Conservation (phyloP, 371 early-diverging fungal genomes). For the Haplosporangium sp. region DNA sequence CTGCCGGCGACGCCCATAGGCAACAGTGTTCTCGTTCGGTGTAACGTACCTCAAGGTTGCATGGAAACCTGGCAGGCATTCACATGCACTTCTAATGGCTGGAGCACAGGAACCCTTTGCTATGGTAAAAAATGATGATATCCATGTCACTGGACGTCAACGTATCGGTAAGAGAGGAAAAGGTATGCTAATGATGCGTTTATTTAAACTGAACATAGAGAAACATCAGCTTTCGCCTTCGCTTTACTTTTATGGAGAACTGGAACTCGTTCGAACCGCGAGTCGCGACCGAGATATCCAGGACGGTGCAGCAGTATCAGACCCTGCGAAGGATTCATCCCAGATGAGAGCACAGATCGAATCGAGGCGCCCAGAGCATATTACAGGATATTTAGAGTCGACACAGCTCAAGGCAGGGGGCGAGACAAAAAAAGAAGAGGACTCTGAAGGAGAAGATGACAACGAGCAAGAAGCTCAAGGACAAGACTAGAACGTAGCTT, state of each 20-base stretch:
- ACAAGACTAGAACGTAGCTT: background rate
- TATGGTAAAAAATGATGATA: slow-evolving; percentile 29
- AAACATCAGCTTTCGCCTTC: slow-evolving; percentile 23
- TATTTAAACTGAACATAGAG: slow-evolving; percentile 4
- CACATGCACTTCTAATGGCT: slow-evolving; percentile 17
- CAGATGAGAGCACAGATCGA: slow-evolving; percentile 16
- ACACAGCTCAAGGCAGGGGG: background rate
- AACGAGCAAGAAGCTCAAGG: background rate
- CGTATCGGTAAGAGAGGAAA: background rate
- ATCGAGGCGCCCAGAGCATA: slow-evolving; percentile 25
- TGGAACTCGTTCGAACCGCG: slow-evolving; percentile 21
- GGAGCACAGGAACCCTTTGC: slow-evolving; percentile 29
- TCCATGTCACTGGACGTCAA: background rate
- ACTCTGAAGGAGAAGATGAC: background rate
- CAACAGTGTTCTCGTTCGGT: slow-evolving; percentile 30
- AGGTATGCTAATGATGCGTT: too few relatives aligned
- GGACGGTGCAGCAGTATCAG: background rate
- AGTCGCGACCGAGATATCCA: slow-evolving; percentile 28
- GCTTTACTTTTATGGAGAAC: slow-evolving; percentile 44
- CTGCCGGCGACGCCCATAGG: slow-evolving; percentile 35
- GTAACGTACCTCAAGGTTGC: slow-evolving; percentile 7
- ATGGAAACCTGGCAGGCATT: slow-evolving; percentile 34
- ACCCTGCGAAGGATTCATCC: background rate
- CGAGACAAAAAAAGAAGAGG: slow-evolving; percentile 1
- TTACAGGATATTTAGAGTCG: slow-evolving; percentile 14